Evolutionary conservation across 306 rosid species (phyloP), one percentile per base, ranked within the genome.

Genomic region (Astragalus glycyphyllos): DNA sequence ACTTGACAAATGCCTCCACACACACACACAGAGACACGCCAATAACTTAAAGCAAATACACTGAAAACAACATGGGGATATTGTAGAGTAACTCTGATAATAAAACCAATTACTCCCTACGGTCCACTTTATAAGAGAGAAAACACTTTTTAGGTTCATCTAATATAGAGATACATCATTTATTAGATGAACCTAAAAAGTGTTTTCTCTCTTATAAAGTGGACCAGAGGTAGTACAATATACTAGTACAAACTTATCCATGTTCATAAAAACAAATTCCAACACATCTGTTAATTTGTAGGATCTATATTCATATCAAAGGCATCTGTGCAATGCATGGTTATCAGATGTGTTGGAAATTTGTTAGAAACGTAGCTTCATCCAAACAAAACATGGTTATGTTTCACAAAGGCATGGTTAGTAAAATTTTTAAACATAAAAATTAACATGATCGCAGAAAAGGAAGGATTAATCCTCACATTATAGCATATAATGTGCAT

Each of bases 401-500:
- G 60, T 55, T 26, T 41, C 45, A 54, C 13, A 5, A 61, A 71
- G 69, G 73, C 58, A 17, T 5, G 6, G 16, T 57, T 35, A 20
- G 17, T 10, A 75, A 4, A 66, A 68, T 20, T 45, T 17, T 2
- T 20, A 23, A 63, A 35, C 56, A 71, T 51, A 66, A 72, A 32
- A 68, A 37, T 56, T 44, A 64, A 73, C 14, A 50, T 4, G 45
- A 64, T 16, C 37, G 53, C 40, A 23, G 20, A 68, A 5, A 74
- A 55, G 17, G 49, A 65, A 71, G 34, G 64, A 74, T 49, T 47
- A 59, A 41, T 75, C 44, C 96, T 89, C 81, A 95, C 99, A 95
- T 87, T 85, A 91, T 95, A 5, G 96, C 96, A 86, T 95, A 95
- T 72, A 95, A 75, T 72, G 99, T 95, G 89, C 97, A 95, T 84